Percentiles rank a stretch among this genome's conserved stretches.
Conservation (phyloP, 352 stramenopile species). For the Phytophthora hybrid region DNA sequence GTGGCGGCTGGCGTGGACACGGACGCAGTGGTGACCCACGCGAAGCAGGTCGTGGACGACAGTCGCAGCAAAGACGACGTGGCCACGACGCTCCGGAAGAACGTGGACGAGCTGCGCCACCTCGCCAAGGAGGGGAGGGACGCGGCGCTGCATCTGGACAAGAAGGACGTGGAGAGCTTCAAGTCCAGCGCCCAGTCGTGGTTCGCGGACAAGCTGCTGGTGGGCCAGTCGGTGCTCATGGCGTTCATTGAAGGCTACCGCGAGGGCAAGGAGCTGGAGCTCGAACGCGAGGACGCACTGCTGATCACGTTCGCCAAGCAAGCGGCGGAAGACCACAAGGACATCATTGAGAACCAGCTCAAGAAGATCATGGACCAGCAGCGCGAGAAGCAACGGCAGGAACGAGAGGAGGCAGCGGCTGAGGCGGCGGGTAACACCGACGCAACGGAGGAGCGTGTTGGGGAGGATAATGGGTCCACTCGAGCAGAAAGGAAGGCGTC, state of each 20-base stretch:
- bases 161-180: slow-evolving; percentile 65
- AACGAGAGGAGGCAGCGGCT: slow-evolving; percentile 25
- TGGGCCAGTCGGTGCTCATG: slow-evolving; percentile 82
- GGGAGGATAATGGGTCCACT: not conserved
- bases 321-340: slow-evolving; percentile 79
- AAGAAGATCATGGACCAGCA: slow-evolving; percentile 72
- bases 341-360: slow-evolving; percentile 72
- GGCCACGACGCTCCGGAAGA: slow-evolving; percentile 70
- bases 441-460: not conserved
- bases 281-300: slow-evolving; percentile 76
- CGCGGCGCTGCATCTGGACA: slow-evolving; percentile 65
- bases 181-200: slow-evolving; percentile 78
- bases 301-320: slow-evolving; percentile 82
- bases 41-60: slow-evolving; percentile 64
- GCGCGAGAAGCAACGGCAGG: slow-evolving; percentile 61
- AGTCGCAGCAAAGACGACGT: slow-evolving; percentile 77
- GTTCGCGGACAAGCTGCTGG: slow-evolving; percentile 86
- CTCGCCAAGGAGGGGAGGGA: slow-evolving; percentile 69
- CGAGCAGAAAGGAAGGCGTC: slow-evolving; percentile 3
- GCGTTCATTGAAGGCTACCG: slow-evolving; percentile 87
- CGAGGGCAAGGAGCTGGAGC: slow-evolving; percentile 79
- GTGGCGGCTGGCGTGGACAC: slow-evolving; percentile 70
- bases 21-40: slow-evolving; percentile 64
- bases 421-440: slow-evolving; percentile 16
- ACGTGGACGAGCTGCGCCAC: slow-evolving; percentile 73